Conservation (phyloP, 2,329 filamentous ascomycete genomes). For the Pezizomycotina sp. region DNA sequence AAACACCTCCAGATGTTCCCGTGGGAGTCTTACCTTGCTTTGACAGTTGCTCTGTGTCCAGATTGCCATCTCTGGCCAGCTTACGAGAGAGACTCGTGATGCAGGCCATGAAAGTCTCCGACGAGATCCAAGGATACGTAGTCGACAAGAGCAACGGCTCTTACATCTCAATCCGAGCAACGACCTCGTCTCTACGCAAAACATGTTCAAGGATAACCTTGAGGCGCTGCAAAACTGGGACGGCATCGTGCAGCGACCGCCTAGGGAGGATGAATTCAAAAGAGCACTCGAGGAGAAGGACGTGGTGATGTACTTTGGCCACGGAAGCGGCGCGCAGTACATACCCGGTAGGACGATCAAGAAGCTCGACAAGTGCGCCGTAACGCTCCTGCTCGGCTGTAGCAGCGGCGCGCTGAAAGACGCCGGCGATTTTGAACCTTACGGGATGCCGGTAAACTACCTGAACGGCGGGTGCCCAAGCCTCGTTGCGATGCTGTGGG, state of each 20-base stretch:
- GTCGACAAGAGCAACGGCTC: conserved; percentile 33
- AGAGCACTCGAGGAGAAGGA: conserved; percentile 47
- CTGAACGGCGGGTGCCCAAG: conserved; percentile 75
- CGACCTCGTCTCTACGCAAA: conserved; percentile 66
- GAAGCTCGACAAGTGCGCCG: conserved; percentile 59
- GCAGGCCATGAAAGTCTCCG: conserved; percentile 25
- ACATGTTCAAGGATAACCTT: conserved; percentile 53
- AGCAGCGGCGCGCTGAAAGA: conserved; percentile 67
- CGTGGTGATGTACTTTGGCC: conserved; percentile 83
- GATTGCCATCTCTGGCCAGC: conserved; percentile 72
- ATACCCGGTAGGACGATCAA: conserved; percentile 72
- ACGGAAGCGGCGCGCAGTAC: conserved; percentile 88
- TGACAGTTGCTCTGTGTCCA: conserved; percentile 59
- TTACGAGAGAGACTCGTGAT: conserved; percentile 56
- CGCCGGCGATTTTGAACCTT: conserved; percentile 75
- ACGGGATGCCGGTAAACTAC: conserved; percentile 80
- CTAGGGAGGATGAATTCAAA: conserved; percentile 64
- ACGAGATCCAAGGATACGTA: conserved; percentile 37
- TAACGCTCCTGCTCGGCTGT: conserved; percentile 85
- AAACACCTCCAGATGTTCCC: conserved; percentile 82
- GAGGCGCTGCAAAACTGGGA: conserved; percentile 52
- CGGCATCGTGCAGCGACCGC: conserved; percentile 49
- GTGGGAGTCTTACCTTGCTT: conserved; percentile 93
- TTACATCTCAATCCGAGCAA: conserved; percentile 74
- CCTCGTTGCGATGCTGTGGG: conserved; percentile 86